Conservation (phyloP, 176 grass and related monocot species). For the Oryza australiensis region DNA sequence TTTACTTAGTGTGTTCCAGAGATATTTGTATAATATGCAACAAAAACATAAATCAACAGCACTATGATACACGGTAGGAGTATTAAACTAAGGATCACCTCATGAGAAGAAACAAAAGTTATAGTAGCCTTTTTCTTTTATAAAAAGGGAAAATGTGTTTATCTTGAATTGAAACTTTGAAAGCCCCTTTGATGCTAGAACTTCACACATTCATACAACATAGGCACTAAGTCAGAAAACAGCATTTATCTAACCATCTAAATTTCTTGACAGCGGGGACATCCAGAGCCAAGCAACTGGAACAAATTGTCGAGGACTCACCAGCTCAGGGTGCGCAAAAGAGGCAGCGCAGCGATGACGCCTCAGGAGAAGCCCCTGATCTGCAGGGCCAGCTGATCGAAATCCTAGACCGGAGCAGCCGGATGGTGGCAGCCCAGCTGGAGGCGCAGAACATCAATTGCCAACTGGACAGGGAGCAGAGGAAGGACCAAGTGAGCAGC, state of each 20-base stretch:
- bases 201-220: neutral
- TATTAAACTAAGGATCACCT: neutral
- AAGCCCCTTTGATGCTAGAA: neutral
- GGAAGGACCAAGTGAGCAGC: conserved; percentile 73
- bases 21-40: neutral
- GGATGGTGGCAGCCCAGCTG: conserved; percentile 60
- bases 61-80: neutral
- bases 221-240: neutral
- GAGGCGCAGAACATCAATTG: conserved; percentile 82
- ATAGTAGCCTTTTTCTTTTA: neutral
- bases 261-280: conserved; percentile 51
- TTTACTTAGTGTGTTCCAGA: conserved; percentile 22
- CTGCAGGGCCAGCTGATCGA: conserved; percentile 56
- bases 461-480: conserved; percentile 91
- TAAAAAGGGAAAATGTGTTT: neutral
- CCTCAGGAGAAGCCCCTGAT: conserved; percentile 10
- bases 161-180: neutral
- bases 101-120: conserved; percentile 1
- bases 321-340: conserved; percentile 48
- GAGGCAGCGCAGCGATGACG: conserved; percentile 49
- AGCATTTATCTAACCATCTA: conserved; percentile 5
- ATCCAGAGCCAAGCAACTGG: conserved; percentile 67
- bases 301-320: conserved; percentile 38
- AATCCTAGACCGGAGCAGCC: conserved; percentile 69
- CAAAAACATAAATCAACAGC: neutral